Evolutionary conservation across 768 basidiomycete species (phyloP).

Genomic region (Mrakia gelida): DNA sequence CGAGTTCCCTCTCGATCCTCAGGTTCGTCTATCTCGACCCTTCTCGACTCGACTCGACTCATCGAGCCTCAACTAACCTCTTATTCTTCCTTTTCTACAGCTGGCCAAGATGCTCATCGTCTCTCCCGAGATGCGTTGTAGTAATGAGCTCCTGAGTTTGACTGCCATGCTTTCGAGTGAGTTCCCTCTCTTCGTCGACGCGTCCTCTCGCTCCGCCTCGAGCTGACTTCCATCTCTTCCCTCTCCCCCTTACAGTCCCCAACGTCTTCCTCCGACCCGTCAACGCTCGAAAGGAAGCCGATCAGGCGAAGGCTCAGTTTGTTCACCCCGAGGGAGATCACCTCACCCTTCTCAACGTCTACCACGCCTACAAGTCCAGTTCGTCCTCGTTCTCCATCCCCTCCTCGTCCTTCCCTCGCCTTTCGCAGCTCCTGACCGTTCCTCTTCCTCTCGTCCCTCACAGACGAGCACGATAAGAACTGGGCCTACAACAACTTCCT

Average conservation of each 20-base stretch:
- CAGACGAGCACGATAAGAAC: slow-evolving; percentile 70
- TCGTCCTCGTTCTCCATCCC: slow-evolving; percentile 38
- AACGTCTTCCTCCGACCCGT: slow-evolving; percentile 92
- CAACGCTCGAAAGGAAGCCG: slow-evolving; percentile 82
- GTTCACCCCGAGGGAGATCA: slow-evolving; percentile 96
- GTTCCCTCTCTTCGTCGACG: background rate
- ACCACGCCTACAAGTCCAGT: slow-evolving; percentile 85
- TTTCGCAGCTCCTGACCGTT: background rate
- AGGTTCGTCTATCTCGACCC: slow-evolving; percentile 58
- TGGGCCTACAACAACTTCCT: slow-evolving; percentile 93
- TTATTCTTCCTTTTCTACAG: slow-evolving; percentile 44
- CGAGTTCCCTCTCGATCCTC: slow-evolving; percentile 97
- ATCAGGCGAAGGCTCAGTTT: slow-evolving; percentile 80
- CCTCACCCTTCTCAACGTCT: slow-evolving; percentile 87
- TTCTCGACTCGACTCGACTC: background rate
- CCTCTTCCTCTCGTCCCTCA: background rate
- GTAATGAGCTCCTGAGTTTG: slow-evolving; percentile 90
- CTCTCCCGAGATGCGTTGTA: slow-evolving; percentile 92
- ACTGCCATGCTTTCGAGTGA: slow-evolving; percentile 94
- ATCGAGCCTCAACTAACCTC: background rate
- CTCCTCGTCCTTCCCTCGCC: background rate
- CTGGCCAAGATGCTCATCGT: slow-evolving; percentile 89
- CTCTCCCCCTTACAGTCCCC: slow-evolving; percentile 61
- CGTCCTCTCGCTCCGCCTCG: background rate
- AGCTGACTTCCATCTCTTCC: slow-evolving; percentile 10